phyloP scores from a whole-genome alignment of 495 filamentous ascomycete genomes.

The Staphylotrichum tortipilum region DNA sequence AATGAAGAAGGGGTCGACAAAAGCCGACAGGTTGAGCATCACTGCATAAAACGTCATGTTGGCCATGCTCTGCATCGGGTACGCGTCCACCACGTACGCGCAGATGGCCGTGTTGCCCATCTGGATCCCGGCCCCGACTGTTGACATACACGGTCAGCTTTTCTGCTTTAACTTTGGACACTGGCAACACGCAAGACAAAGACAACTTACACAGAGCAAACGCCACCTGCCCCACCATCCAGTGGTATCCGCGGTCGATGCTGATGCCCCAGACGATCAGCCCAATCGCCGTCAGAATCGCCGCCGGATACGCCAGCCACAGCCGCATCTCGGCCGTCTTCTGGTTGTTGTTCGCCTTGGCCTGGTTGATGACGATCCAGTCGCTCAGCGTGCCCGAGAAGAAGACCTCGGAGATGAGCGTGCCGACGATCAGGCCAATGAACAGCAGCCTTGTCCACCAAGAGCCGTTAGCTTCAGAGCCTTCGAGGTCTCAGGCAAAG shows the following conservation, averaged over 20 bases:
- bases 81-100: constrained; percentile 50
- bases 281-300: constrained; percentile 35
- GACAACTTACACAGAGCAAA: constrained; percentile 40
- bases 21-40: constrained; percentile 46
- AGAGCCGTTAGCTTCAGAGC: not conserved
- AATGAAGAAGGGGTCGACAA: constrained; percentile 48
- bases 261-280: constrained; percentile 51
- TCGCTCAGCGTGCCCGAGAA: constrained; percentile 50
- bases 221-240: constrained; percentile 52
- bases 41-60: constrained; percentile 56
- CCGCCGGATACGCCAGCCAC: constrained; percentile 52
- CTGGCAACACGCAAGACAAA: too few relatives aligned
- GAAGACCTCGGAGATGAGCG: constrained; percentile 44
- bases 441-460: constrained; percentile 34
- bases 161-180: too few relatives aligned
- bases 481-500: not conserved
- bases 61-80: constrained; percentile 50
- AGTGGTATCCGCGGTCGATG: constrained; percentile 48
- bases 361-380: constrained; percentile 37
- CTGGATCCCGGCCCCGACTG: constrained; percentile 52
- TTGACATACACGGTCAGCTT: not conserved
- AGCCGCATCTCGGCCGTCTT: constrained; percentile 51
- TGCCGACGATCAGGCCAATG: constrained; percentile 50
- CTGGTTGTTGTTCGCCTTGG: constrained; percentile 38
- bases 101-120: constrained; percentile 51